Base-by-base conservation (phyloP, 2,329 filamentous ascomycete genomes). In the Aspergillus novofumigatus region DNA sequence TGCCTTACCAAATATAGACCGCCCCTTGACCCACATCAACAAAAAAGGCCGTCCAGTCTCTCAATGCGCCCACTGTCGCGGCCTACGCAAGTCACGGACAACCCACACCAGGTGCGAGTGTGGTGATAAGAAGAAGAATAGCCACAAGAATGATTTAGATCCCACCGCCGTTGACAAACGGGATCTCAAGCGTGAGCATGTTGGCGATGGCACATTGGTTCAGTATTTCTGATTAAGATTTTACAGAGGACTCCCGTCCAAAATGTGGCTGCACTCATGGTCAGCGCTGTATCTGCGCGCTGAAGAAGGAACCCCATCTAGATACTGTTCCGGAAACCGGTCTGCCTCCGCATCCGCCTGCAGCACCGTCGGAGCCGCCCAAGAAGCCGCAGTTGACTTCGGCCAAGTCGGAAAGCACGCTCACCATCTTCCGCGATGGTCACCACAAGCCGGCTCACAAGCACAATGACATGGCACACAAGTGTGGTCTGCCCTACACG, bases 21-120 rank as follows among this genome's bases (percentile, higher is more conserved):
- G 93, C 66, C 90, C 90, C 63, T 83, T 97, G 65, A 89, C 91
- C 72, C 91, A 96, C 75, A 96, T 97, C 80, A 95, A 95, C 78
- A 96, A 96, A 77, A 97, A 97, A 81, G 93, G 93, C 71, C 90
- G 93, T 23, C 94, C 94, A 61, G 92, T 97, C 67, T 96, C 94
- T 68, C 94, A 99, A 87, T 99, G 94, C 78, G 86, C 91, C 66
- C 94, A 99, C 79, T 99, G 94, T 79, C 93, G 94, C 75, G 86
- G 89, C 65, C 89, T 96, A 82, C 92, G 94, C 80, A 97, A 97
- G 83, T 93, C 91, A 76, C 91, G 94, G 69, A 88, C 92, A 58
- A 91, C 93, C 63, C 94, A 97, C 77, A 86, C 94, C 71, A 96
- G 94, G 77, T 99, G 94, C 79, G 92, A 97, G 77, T 99, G 94